Conservation (phyloP, 345 rosid species). For the Cochlearia excelsa region DNA sequence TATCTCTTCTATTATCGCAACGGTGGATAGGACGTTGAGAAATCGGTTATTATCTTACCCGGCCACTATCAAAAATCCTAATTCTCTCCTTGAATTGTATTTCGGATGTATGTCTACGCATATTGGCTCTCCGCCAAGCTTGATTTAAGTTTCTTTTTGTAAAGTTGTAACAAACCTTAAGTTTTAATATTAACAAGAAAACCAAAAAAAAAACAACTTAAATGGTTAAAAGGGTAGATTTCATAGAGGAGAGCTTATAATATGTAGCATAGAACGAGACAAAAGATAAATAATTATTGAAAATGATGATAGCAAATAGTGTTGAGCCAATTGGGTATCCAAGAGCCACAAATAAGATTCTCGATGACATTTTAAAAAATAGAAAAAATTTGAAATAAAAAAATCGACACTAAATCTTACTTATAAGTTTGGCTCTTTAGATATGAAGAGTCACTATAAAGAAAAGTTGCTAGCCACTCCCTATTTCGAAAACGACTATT, state of each 20-base stretch:
- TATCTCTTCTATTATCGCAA: neutral
- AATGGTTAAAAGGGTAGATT: neutral
- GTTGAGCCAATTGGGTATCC: constrained; percentile 32
- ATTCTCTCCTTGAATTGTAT: too few relatives aligned
- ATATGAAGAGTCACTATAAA: constrained; percentile 33
- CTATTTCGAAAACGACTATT: constrained; percentile 36
- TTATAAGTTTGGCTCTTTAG: constrained; percentile 37
- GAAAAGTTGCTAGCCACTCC: constrained; percentile 26
- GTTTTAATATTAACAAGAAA: too few relatives aligned
- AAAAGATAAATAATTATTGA: constrained; percentile 21
- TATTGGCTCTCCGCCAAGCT: too few relatives aligned
- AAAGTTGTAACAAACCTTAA: too few relatives aligned
- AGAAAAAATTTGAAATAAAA: neutral
- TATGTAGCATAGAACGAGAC: constrained; percentile 28
- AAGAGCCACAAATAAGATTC: constrained; percentile 26
- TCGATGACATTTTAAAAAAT: neutral
- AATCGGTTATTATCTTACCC: too few relatives aligned
- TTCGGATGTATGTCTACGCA: too few relatives aligned
- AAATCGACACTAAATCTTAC: constrained; percentile 20
- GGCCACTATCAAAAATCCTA: too few relatives aligned
- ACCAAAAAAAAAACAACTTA: too few relatives aligned
- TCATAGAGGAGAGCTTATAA: constrained; percentile 15
- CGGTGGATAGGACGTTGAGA: too few relatives aligned
- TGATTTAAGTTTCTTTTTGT: too few relatives aligned
- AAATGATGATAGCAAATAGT: constrained; percentile 23